Base-by-base conservation (phyloP, 1,139 yeast genomes). In the Geotrichum cucujoidarum region DNA sequence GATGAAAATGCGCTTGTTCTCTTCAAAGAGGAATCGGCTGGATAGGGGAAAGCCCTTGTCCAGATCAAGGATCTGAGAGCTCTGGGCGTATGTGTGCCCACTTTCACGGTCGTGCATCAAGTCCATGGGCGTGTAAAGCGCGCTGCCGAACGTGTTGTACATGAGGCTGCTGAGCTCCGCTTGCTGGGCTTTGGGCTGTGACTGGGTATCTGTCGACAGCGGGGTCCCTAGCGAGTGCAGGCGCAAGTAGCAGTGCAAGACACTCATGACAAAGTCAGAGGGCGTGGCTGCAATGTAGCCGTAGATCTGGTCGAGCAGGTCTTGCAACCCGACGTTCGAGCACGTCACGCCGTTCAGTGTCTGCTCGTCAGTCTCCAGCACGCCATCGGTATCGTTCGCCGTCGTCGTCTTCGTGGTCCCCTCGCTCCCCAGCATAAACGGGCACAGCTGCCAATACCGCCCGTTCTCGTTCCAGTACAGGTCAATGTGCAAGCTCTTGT, bases 401-500 rank as follows among this genome's bases (percentile, higher is more conserved):
- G n/a, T n/a, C n/a, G 38, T 13, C 17, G 27, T 11, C 27, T 11
- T 16, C 10, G 21, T 27, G 13, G 38, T 22, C 2, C 22, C 29
- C 18, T 22, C 16, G 14, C 17, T n/a, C 4, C 21, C 70, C 74
- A 0, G 27, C 21, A 41, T 39, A 27, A 30, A 41, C 13, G 92
- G 92, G 59, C 95, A 85, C n/a, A 85, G 60, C 57, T 82, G 86
- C 81, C 95, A 82, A 50, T 65, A 68, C 37, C 61, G 56, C 7
- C 70, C 66, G 27, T 64, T 63, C 49, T 76, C 76, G 60, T 80
- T 80, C 77, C 83, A 82, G 64, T 81, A 86, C 16, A 86, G 57
- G 60, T 88, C 94, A 11, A 88, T 49, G 51, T 75, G 68, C 22
- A 83, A 60, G 0, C 75, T 65, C 51, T 76, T 75, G 10, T 76